Base-by-base conservation (phyloP, 331 rosid species). In the Cydonia oblonga region DNA sequence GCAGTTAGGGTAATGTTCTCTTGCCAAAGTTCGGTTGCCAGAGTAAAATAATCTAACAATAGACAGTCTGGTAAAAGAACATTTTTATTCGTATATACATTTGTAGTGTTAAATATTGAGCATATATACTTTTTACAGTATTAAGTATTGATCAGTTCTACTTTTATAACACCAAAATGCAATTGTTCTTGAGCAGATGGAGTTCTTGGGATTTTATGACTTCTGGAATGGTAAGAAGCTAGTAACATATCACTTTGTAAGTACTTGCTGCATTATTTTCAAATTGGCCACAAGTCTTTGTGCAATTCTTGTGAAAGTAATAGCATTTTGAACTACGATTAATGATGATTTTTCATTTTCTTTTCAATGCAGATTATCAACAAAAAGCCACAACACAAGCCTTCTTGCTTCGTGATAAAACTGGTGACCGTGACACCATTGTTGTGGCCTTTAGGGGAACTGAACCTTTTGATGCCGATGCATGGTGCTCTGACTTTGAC, bases 381-480 rank as follows among this genome's bases (percentile, higher is more conserved):
- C 84, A 66, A 68, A 92, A 73, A 71, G 71, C 78, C 25, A 71
- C 96, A 24, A 92, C 96, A 16, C 91, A 90, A 76, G 86, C 91
- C 2, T 83, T 88, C 76, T 22, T 92, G 72, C 66, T 83, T 12
- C 71, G 82, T 9, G 96, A 90, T 66, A 86, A 79, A 61, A 46
- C 42, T 0, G 62, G 66, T 24, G 82, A 86, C 23, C 81, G 23
- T 2, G 90, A 85, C 7, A 86, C 82, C 0, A 81, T 88, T 15
- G 81, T 90, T 10, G 88, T 92, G 63, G 90, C 96, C 7, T 92
- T 90, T 57, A 74, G 96, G 76, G 98, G 98, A 15, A 92, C 98
- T 0, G 96, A 92, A 58, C 86, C 90, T 0, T 92, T 88, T 57
- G 82, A 90, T 28, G 83, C 96, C 0, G 91, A 90, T 25, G 93